Evolutionary conservation across 2,329 filamentous ascomycete genomes (phyloP).

Genomic region (Pezicula neosporulosa): DNA sequence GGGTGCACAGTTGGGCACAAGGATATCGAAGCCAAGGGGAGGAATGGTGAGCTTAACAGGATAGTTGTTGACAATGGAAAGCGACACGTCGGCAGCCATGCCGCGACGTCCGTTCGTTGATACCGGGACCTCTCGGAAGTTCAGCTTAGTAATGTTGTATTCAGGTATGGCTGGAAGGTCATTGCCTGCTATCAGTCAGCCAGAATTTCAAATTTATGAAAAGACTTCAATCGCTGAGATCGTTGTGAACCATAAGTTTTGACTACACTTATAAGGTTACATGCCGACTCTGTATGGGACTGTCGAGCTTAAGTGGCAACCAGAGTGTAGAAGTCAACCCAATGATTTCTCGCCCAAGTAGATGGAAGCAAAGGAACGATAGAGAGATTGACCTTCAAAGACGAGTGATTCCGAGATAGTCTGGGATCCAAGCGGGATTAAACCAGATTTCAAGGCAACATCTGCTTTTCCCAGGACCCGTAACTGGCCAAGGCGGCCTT

Average conservation of each 20-base stretch:
- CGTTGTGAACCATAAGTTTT: constrained; percentile 1
- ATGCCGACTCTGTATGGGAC: constrained; percentile 2
- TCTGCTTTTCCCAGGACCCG: constrained; percentile 70
- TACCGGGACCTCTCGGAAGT: constrained; percentile 67
- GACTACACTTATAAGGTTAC: constrained; percentile 16
- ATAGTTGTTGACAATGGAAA: constrained; percentile 72
- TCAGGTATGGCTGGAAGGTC: constrained; percentile 75
- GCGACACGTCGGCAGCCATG: constrained; percentile 76
- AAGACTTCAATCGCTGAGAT: not conserved
- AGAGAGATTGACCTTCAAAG: constrained; percentile 80
- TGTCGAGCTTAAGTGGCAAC: constrained; percentile 7
- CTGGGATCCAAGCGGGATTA: constrained; percentile 77
- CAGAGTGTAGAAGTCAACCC: constrained; percentile 20
- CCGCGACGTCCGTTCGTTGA: constrained; percentile 47
- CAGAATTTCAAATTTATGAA: not conserved
- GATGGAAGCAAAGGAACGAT: constrained; percentile 56
- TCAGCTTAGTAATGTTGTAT: constrained; percentile 78
- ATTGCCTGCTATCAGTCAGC: constrained; percentile 42
- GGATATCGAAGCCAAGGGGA: constrained; percentile 76
- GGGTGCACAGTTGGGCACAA: constrained; percentile 76
- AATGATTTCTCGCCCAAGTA: constrained; percentile 58
- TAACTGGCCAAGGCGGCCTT: constrained; percentile 69
- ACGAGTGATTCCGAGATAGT: constrained; percentile 68
- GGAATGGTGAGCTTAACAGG: constrained; percentile 76
- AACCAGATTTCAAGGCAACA: constrained; percentile 72